phyloP scores from a whole-genome alignment of 192 early-diverging fungal genomes.

The Podila epigama region DNA sequence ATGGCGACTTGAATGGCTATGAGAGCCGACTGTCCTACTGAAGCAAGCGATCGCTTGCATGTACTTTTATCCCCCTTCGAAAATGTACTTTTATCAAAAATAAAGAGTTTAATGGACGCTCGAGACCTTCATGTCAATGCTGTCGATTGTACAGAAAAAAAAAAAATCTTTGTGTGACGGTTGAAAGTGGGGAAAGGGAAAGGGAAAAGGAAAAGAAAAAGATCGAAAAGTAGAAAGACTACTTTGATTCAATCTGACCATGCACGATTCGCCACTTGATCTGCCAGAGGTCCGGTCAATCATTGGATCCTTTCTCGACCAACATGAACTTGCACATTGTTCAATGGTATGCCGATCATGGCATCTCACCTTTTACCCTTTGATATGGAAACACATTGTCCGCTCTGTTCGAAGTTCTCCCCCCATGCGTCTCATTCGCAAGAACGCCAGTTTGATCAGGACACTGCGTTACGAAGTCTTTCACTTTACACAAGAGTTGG shows the following conservation, averaged over 20 bases:
- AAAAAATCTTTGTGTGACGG: too few species aligned
- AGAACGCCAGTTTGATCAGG: background rate
- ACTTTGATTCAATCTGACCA: background rate
- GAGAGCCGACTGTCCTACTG: background rate
- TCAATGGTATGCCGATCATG: conserved; percentile 9
- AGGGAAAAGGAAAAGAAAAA: too few species aligned
- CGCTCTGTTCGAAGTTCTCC: background rate
- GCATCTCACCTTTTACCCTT: conserved; percentile 8
- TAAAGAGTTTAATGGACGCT: too few species aligned
- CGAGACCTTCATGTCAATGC: too few species aligned
- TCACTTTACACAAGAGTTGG: background rate
- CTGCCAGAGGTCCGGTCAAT: conserved; percentile 16
- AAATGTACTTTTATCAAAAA: too few species aligned
- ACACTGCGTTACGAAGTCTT: background rate
- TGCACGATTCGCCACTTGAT: conserved; percentile 10
- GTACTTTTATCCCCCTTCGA: too few species aligned
- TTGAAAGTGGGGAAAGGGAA: too few species aligned
- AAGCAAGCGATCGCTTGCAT: background rate
- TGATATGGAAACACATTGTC: conserved; percentile 18
- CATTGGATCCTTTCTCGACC: conserved; percentile 12
- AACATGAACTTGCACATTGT: conserved; percentile 2
- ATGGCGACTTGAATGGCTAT: background rate
- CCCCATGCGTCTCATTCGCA: background rate
- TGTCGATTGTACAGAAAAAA: too few species aligned
- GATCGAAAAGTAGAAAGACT: too few species aligned